Percentiles rank a stretch among this genome's conserved stretches.
These are phyloP conservation scores for Talaromyces borbonicus DNA, from an alignment of 495 filamentous ascomycete genomes.

Conservation along the genomic window DNA sequence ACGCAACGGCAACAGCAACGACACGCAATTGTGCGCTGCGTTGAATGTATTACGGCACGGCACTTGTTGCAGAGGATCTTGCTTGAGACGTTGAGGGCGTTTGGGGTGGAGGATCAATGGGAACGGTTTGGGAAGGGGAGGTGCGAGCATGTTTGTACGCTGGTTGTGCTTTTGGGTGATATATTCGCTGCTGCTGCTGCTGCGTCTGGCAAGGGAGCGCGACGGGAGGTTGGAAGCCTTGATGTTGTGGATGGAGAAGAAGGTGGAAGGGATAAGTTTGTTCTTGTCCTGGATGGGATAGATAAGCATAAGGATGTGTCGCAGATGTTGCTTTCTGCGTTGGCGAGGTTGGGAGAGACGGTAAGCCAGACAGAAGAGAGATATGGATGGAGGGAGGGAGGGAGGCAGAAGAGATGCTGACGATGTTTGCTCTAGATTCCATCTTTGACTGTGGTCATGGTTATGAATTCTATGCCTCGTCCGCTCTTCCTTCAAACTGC, in stretches of 20 bases:
- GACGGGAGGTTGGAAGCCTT: constrained; percentile 4
- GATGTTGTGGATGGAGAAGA: constrained; percentile 12
- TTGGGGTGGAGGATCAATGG: constrained; percentile 31
- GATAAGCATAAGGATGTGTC: constrained; percentile 76
- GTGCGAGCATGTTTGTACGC: constrained; percentile 67
- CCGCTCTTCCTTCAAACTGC: constrained; percentile 61
- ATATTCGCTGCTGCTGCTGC: constrained; percentile 26
- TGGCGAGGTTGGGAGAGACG: constrained; percentile 68
- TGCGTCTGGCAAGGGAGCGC: too few relatives aligned
- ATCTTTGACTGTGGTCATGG: constrained; percentile 64
- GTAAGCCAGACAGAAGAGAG: too few relatives aligned
- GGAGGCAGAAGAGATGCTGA: constrained; percentile 5
- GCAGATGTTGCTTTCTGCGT: constrained; percentile 69
- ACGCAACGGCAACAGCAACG: too few relatives aligned
- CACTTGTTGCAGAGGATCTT: constrained; percentile 64
- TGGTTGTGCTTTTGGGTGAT: constrained; percentile 60
- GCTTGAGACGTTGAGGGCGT: constrained; percentile 29
- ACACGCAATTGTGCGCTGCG: constrained; percentile 64
- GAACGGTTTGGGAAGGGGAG: constrained; percentile 39
- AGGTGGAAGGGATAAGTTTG: constrained; percentile 49
- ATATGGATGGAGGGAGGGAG: neutral
- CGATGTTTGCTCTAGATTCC: constrained; percentile 62
- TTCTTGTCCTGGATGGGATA: constrained; percentile 84
- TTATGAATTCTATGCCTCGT: constrained; percentile 58
- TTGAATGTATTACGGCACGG: constrained; percentile 81